Base-by-base conservation (phyloP, 345 rosid genomes). In the Salix exigua region DNA sequence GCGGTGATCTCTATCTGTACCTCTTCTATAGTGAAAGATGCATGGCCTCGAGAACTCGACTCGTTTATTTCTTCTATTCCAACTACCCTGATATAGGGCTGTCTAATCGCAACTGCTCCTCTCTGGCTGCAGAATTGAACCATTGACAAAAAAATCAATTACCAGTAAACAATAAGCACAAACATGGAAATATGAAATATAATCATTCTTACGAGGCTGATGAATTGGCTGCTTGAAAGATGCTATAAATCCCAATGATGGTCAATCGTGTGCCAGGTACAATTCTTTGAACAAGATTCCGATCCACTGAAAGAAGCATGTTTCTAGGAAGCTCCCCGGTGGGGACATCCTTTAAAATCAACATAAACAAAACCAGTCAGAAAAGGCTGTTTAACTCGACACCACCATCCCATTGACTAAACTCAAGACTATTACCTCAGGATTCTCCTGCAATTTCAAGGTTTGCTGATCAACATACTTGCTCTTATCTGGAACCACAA, bases 281-380 rank as follows among this genome's bases (percentile, higher is more conserved):
- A 77, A 93, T 88, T 44, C 89, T 84, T 80, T 95, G 97, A 72
- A 93, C 98, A 81, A 91, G 93, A 84, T 88, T 87, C 21, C 99
- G 88, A 85, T 95, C 99, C 83, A 91, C 88, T 1, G 98, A 95
- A 53, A 95, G 92, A 77, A 95, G 93, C 91, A 91, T 91, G 76
- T 95, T 95, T 76, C 99, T 88, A n/a, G 99, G 99, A 79, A 95
- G 98, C 89, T 95, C 99, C 42, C 99, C 97, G 55, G 99, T 93
- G 55, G 99, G 99, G 38, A 95, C 98, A 88, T 95, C 98, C 98
- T 93, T 81, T 77, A 78, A 70, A 51, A 74, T 42, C 48, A 70
- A 76, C 50, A 76, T 51, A 65, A 71, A 67, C 63, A 68, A 21
- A 62, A 51, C 1, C 42, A 38, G 37, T 33, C 26, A 66, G 30